Evolutionary conservation across 1,139 yeast species (phyloP).

Genomic region (Neolecta irregularis): DNA sequence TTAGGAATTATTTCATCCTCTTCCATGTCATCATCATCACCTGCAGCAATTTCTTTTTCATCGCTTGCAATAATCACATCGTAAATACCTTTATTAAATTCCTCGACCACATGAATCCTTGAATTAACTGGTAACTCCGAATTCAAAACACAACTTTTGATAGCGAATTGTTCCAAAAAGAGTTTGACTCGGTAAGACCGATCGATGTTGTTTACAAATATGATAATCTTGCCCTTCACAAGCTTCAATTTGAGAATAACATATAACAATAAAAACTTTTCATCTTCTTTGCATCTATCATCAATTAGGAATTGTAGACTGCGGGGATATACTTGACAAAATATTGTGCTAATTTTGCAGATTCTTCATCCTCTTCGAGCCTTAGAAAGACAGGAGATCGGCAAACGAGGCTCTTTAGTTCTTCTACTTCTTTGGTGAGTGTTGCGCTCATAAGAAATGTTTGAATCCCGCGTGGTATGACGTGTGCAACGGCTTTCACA

Average conservation of each 20-base stretch:
- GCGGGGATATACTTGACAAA: constrained; percentile 41
- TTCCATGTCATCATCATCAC: constrained; percentile 28
- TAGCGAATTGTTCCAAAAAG: constrained; percentile 88
- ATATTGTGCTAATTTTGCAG: constrained; percentile 47
- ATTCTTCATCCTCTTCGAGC: constrained; percentile 36
- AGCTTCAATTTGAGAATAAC: constrained; percentile 80
- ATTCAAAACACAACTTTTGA: constrained; percentile 73
- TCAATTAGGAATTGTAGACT: not conserved
- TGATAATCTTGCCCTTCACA: constrained; percentile 78
- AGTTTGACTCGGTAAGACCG: constrained; percentile 86
- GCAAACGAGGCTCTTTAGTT: constrained; percentile 62
- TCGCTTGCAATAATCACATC: constrained; percentile 87
- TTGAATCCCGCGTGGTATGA: constrained; percentile 61
- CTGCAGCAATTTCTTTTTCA: constrained; percentile 43
- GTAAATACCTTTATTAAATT: constrained; percentile 81
- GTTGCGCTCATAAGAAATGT: constrained; percentile 96
- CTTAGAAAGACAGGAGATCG: constrained; percentile 73
- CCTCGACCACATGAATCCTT: constrained; percentile 86
- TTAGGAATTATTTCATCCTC: constrained; percentile 15
- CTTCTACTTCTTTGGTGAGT: constrained; percentile 68
- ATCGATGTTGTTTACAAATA: constrained; percentile 87
- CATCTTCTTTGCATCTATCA: constrained; percentile 50
- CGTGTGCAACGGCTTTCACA: constrained; percentile 41
- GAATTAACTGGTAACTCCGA: constrained; percentile 89
- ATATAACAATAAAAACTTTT: constrained; percentile 76